Evolutionary conservation across 345 rosid genomes (phyloP), one percentile per base, ranked within the genome.

Genomic region (Hibiscus tridactylites): DNA sequence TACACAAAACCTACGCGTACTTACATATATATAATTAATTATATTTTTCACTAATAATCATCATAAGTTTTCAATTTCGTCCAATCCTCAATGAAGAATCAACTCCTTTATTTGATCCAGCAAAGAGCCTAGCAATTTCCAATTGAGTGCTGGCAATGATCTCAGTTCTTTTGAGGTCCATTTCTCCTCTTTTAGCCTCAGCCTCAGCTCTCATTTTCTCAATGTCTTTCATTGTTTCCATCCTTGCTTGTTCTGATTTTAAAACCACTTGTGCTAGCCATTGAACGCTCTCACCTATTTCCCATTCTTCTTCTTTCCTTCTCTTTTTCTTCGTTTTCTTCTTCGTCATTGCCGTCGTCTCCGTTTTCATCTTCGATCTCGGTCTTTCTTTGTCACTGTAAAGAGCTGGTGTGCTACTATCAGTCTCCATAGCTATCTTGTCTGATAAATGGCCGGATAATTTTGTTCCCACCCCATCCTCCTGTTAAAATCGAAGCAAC

Each of bases 201-300:
- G 96, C 93, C 78, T 94, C 98, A 7, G 75, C 84, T 77, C 98
- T 88, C 97, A 91, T 90, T 61, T 76, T 91, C 82, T 94, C 97
- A 1, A 94, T 72, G 72, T 94, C 97, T 73, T 79, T 88, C 96
- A 91, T 90, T 1, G 96, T 91, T 58, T 94, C 97, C 91, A 91
- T 87, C 77, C 93, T 94, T 57, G 91, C 83, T 81, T 90, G 84
- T 75, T 94, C 97, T 4, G 97, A 81, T 74, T 92, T 91, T 74
- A 90, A 83, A 77, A 94, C 84, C n/a, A 85, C 97, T 28, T 94
- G 92, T 1, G 96, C 97, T 13, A 94, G 73, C 97, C 93, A 90
- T 72, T 91, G 60, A 37, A 94, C 85, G 86, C 96, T 91, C 47
- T 87, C 93, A 0, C 87, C 88, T 46, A 91, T 80, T 77, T 85